Conservation (phyloP, 257 asterid genomes). For the Solanum arcanum region DNA sequence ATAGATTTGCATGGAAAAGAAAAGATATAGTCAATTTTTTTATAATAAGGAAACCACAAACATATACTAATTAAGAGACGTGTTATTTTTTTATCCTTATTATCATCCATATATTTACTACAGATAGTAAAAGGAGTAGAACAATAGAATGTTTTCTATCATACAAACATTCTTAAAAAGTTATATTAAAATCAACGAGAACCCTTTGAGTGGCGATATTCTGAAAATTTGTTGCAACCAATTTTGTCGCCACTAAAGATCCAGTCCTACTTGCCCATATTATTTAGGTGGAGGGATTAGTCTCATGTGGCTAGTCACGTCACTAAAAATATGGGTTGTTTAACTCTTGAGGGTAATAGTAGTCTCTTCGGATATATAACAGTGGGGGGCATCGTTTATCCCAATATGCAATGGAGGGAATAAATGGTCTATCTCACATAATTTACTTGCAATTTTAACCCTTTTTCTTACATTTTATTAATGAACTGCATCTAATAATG, state of each 20-base stretch:
- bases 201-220: too few species aligned
- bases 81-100: too few species aligned
- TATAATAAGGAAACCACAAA: too few species aligned
- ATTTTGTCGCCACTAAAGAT: not conserved
- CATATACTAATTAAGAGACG: too few species aligned
- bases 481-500: not conserved
- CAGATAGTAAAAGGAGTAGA: too few species aligned
- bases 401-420: not conserved
- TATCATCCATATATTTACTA: too few species aligned
- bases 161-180: too few species aligned
- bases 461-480: not conserved
- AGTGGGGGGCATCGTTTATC: not conserved
- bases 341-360: not conserved
- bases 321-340: not conserved
- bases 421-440: not conserved
- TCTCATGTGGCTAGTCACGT: not conserved
- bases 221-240: too few species aligned
- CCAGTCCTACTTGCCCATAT: not conserved
- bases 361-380: not conserved
- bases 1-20: too few species aligned
- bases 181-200: too few species aligned
- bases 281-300: not conserved
- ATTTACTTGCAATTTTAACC: rapidly evolving
- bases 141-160: too few species aligned
- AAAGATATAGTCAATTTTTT: too few species aligned